Conservation (phyloP, 1,139 yeast species). For the Taiozyma onychis region DNA sequence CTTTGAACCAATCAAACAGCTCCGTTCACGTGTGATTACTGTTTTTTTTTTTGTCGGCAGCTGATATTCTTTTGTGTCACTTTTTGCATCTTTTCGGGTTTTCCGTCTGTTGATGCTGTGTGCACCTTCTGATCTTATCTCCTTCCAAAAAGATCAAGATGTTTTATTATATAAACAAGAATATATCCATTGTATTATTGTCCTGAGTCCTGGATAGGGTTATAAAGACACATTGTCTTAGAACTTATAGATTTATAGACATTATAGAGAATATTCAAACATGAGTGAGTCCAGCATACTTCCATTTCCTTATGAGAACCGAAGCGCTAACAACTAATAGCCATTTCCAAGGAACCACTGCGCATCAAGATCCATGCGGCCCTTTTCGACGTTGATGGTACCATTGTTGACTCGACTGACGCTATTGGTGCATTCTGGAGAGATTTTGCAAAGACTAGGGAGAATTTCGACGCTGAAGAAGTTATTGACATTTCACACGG, state of each 20-base stretch:
- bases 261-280: neutral
- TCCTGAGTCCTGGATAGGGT: too few species aligned
- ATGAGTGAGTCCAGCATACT: neutral
- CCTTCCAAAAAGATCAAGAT: neutral
- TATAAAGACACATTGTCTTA: neutral
- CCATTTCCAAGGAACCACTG: slow-evolving; percentile 9
- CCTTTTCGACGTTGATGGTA: slow-evolving; percentile 80
- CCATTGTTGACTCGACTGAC: slow-evolving; percentile 72
- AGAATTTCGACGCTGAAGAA: slow-evolving; percentile 67
- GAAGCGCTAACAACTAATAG: neutral
- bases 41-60: neutral
- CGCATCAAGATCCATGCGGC: slow-evolving; percentile 27
- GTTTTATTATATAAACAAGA: neutral
- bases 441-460: slow-evolving; percentile 62
- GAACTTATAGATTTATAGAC: neutral
- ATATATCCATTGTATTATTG: neutral
- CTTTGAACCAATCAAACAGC: too few species aligned
- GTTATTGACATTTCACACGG: slow-evolving; percentile 75
- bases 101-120: neutral
- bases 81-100: neutral
- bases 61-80: neutral
- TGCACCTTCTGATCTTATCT: neutral
- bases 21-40: too few species aligned
- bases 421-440: slow-evolving; percentile 81
- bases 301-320: neutral